phyloP scores from a whole-genome alignment of 2,329 filamentous ascomycete genomes.

The Neofusicoccum kwambonambiense region DNA sequence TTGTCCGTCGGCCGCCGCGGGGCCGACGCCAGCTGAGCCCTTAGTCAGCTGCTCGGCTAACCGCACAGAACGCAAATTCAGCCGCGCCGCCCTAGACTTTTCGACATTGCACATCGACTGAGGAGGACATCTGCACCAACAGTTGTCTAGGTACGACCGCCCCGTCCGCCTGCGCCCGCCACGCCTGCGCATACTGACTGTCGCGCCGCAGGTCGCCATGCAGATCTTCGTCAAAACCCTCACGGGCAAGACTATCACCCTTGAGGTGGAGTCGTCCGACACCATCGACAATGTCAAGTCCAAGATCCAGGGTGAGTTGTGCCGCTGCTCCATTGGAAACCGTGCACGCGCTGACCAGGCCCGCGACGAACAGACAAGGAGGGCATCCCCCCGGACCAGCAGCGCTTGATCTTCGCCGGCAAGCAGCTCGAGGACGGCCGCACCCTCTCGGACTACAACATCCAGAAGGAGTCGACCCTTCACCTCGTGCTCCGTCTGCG shows the following conservation, averaged over 20 bases:
- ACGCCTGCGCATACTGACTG: conserved; percentile 6
- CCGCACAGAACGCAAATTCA: conserved; percentile 12
- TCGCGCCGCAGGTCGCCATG: conserved; percentile 38
- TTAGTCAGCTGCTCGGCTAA: not conserved
- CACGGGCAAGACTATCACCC: conserved; percentile 99
- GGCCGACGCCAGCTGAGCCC: no score
- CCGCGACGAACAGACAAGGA: conserved; percentile 81
- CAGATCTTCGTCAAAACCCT: conserved; percentile 63
- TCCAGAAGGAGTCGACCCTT: conserved; percentile 99
- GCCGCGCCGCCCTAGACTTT: conserved; percentile 9
- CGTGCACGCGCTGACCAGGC: conserved; percentile 26
- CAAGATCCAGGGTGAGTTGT: conserved; percentile 71
- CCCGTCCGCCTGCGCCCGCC: not conserved
- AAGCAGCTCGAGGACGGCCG: conserved; percentile 99
- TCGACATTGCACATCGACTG: conserved; percentile 49
- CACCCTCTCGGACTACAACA: conserved; percentile 99
- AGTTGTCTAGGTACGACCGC: conserved; percentile 52
- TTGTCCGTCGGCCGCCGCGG: not conserved
- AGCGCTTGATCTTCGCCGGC: conserved; percentile 99
- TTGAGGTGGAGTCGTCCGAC: conserved; percentile 99
- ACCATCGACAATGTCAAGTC: conserved; percentile 99
- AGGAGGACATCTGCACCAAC: conserved; percentile 53
- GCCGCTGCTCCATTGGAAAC: not conserved
- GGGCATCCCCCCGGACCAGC: conserved; percentile 98
- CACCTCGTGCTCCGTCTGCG: conserved; percentile 97